Percentiles rank a stretch among this genome's conserved stretches.
These are phyloP conservation scores for Claviceps arundinis DNA, from an alignment of 2,329 filamentous ascomycete genomes.

Conservation along the genomic window DNA sequence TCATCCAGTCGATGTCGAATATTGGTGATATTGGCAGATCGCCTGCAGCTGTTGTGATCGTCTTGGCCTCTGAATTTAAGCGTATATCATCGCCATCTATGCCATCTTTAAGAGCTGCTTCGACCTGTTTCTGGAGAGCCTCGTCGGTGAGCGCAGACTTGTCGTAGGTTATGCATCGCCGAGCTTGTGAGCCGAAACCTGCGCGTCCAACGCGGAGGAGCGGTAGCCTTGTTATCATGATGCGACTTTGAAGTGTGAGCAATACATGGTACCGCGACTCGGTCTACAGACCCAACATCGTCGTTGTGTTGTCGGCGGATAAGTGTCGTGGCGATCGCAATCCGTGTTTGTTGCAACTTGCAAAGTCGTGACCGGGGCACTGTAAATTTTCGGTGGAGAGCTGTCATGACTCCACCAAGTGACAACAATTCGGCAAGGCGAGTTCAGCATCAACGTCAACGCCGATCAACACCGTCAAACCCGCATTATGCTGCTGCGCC, in stretches of 20 bases:
- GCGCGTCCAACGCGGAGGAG: slow-evolving; percentile 4
- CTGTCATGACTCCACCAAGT: background rate
- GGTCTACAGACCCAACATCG: background rate
- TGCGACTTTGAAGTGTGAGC: background rate
- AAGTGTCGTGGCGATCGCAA: background rate
- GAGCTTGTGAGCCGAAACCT: slow-evolving; percentile 2
- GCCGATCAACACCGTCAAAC: background rate
- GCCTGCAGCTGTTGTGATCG: slow-evolving; percentile 31
- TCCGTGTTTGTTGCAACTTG: background rate
- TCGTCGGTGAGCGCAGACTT: slow-evolving; percentile 16
- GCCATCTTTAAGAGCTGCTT: slow-evolving; percentile 19
- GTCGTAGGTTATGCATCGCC: slow-evolving; percentile 22
- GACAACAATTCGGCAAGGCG: background rate
- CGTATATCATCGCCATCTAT: slow-evolving; percentile 16
- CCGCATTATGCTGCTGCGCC: slow-evolving; percentile 18
- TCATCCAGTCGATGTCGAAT: slow-evolving; percentile 36
- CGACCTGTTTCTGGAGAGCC: slow-evolving; percentile 18
- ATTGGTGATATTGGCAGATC: slow-evolving; percentile 40
- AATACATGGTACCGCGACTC: background rate
- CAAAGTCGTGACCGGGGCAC: no score
- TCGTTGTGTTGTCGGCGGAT: background rate
- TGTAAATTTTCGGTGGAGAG: slow-evolving; percentile 3
- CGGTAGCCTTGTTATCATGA: background rate
- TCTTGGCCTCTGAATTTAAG: slow-evolving; percentile 28
- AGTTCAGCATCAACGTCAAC: background rate